Conservation (phyloP, 2,329 filamentous ascomycete genomes). For the Cadophora sp. region DNA sequence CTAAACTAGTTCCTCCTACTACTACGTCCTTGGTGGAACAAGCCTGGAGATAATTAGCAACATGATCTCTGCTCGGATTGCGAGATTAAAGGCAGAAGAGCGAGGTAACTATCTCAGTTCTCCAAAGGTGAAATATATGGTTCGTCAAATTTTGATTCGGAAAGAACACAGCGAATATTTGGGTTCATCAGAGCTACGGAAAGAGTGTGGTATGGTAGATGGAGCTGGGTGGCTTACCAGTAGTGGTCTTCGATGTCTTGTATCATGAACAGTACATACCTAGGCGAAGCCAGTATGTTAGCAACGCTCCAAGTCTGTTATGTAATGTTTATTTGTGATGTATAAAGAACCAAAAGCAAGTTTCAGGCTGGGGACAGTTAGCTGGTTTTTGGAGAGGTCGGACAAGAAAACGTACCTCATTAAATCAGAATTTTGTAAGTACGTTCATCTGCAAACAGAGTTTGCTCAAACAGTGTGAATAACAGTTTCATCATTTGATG, state of each 20-base stretch:
- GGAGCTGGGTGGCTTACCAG: conserved; percentile 25
- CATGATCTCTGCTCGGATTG: not conserved
- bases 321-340: conserved; percentile 20
- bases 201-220: not conserved
- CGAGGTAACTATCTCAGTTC: conserved; percentile 43
- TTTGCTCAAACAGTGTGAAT: conserved; percentile 52
- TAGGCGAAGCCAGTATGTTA: conserved; percentile 33
- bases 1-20: not conserved
- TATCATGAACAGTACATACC: conserved; percentile 23
- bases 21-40: not conserved
- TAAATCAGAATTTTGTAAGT: conserved; percentile 53
- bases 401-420: conserved; percentile 46
- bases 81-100: not conserved
- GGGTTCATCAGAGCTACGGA: conserved; percentile 44
- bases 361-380: conserved; percentile 43
- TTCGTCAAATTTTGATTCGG: conserved; percentile 45
- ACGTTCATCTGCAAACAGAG: conserved; percentile 46
- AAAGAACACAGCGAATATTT: conserved; percentile 46
- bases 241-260: not conserved
- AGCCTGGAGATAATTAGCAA: conserved; percentile 4
- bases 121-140: conserved; percentile 48
- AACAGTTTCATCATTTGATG: conserved; percentile 49
- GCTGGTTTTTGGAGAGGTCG: conserved; percentile 3
- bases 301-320: conserved; percentile 23
- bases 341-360: conserved; percentile 41